Evolutionary conservation across 2,329 filamentous ascomycete species (phyloP).

Genomic region (Cladosporium sp.): DNA sequence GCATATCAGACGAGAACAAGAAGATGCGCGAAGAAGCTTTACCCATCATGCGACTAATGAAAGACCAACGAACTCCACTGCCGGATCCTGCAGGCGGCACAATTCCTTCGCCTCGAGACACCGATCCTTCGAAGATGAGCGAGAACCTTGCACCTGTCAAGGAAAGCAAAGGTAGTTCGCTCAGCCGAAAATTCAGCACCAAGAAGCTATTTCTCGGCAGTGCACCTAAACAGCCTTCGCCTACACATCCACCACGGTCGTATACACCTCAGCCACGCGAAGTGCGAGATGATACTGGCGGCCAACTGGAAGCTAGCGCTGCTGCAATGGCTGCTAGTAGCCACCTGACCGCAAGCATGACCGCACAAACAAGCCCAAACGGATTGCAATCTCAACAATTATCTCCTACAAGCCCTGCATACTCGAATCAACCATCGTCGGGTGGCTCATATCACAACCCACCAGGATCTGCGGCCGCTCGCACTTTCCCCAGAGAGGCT

Average conservation of each 20-base stretch:
- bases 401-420: constrained; percentile 49
- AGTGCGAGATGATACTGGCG: constrained; percentile 29
- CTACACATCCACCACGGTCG: constrained; percentile 39
- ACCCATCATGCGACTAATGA: constrained; percentile 82
- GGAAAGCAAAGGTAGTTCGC: constrained; percentile 40
- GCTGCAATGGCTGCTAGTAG: constrained; percentile 48
- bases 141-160: constrained; percentile 26
- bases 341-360: constrained; percentile 48
- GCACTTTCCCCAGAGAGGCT: constrained; percentile 25
- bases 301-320: constrained; percentile 45
- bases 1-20: constrained; percentile 72
- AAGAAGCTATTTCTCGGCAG: constrained; percentile 50
- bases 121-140: constrained; percentile 21
- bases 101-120: constrained; percentile 31
- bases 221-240: constrained; percentile 48
- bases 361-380: constrained; percentile 39
- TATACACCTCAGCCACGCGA: constrained; percentile 28
- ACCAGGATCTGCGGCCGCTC: constrained; percentile 23
- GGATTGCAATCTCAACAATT: constrained; percentile 35
- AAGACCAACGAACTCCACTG: constrained; percentile 85
- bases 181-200: constrained; percentile 51
- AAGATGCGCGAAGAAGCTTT: constrained; percentile 86
- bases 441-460: constrained; percentile 23
- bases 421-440: constrained; percentile 32
- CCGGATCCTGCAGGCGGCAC: constrained; percentile 48